Conservation (phyloP, 129 eudicot genomes). For the Rutidosis leptorrhynchoides region DNA sequence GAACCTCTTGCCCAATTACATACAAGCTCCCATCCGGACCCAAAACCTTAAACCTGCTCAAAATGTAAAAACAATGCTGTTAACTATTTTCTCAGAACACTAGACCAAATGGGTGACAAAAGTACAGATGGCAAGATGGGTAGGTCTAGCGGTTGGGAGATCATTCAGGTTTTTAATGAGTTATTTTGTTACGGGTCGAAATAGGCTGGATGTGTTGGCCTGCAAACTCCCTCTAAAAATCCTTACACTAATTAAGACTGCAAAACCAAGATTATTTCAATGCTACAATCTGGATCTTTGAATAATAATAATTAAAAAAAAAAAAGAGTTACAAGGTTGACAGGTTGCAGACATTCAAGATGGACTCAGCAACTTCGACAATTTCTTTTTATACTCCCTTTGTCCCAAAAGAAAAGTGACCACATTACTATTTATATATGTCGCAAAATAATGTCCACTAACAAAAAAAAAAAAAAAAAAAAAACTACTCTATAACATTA, state of each 20-base stretch:
- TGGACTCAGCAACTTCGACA: neutral
- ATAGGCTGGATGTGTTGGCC: neutral
- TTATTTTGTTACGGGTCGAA: neutral
- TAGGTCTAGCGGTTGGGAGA: neutral
- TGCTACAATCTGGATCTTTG: neutral
- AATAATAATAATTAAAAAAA: too few relatives aligned
- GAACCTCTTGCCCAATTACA: constrained; percentile 43
- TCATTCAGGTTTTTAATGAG: neutral
- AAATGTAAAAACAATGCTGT: neutral
- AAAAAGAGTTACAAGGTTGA: neutral
- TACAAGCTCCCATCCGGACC: constrained; percentile 72
- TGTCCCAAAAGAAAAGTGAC: too few relatives aligned
- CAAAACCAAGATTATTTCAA: neutral
- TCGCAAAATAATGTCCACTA: too few relatives aligned
- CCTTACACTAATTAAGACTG: neutral
- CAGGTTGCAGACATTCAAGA: neutral
- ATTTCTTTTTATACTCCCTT: neutral
- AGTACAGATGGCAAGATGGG: neutral
- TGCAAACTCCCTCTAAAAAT: neutral
- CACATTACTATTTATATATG: too few relatives aligned
- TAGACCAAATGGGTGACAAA: neutral
- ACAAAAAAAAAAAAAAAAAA: too few relatives aligned
- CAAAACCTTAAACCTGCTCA: constrained; percentile 60
- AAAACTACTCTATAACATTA: too few relatives aligned
- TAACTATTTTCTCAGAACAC: neutral